phyloP scores from a whole-genome alignment of 495 filamentous ascomycete genomes.

The Pyrenula massariospora region DNA sequence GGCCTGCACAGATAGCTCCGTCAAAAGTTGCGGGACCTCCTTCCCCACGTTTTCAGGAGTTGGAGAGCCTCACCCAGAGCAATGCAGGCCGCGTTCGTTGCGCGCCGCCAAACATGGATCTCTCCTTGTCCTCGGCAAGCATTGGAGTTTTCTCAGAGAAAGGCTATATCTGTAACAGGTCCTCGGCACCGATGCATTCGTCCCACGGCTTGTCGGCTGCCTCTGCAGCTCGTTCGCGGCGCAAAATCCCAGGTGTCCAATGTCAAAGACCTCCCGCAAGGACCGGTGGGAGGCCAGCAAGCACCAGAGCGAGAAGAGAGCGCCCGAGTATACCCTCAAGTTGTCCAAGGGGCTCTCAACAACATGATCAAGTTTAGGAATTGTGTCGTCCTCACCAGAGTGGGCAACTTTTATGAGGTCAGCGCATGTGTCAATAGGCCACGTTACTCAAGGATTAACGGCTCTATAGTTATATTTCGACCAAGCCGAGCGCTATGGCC shows the following conservation, averaged over 20 bases:
- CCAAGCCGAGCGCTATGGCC: slow-evolving; percentile 79
- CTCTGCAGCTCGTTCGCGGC: slow-evolving; percentile 11
- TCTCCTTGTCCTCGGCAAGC: not conserved
- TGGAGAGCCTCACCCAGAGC: not conserved
- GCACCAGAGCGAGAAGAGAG: slow-evolving; percentile 31
- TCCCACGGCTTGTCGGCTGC: not conserved
- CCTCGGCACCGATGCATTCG: not conserved
- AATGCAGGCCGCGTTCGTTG: not conserved
- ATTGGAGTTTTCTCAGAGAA: not conserved
- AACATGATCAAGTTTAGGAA: slow-evolving; percentile 86
- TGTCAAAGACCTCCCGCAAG: slow-evolving; percentile 56
- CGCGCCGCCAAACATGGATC: not conserved
- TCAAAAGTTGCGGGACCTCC: no score
- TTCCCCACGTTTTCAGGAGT: not conserved
- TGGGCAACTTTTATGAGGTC: slow-evolving; percentile 92
- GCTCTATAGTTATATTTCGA: slow-evolving; percentile 66
- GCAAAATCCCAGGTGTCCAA: slow-evolving; percentile 44
- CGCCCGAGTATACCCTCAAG: slow-evolving; percentile 64
- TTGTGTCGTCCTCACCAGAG: slow-evolving; percentile 79
- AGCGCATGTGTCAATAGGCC: no score
- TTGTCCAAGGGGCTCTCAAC: slow-evolving; percentile 76
- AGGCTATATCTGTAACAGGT: not conserved
- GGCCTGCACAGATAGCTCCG: no score
- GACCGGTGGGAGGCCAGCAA: slow-evolving; percentile 22
- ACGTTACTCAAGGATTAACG: not conserved